Conservation (phyloP, 2,329 filamentous ascomycete genomes). For the Pseudocercospora pini-densiflorae region DNA sequence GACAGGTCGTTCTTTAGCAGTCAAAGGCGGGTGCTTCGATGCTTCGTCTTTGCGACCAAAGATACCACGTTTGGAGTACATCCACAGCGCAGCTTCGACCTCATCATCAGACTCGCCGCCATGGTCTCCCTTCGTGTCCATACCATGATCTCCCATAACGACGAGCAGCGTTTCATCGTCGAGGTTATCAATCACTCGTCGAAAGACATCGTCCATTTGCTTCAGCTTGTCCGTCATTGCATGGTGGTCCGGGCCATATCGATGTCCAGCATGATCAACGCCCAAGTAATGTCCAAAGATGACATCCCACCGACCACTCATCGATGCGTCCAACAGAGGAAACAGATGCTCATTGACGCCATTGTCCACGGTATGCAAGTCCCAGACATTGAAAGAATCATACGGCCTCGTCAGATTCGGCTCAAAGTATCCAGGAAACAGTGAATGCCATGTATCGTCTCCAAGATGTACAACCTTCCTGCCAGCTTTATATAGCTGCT, state of each 20-base stretch:
- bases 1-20: slow-evolving; percentile 76
- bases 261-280: slow-evolving; percentile 95
- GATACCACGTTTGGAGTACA: slow-evolving; percentile 87
- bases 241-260: slow-evolving; percentile 89
- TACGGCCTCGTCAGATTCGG: slow-evolving; percentile 83
- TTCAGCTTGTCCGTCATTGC: slow-evolving; percentile 89
- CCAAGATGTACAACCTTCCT: slow-evolving; percentile 89
- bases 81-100: slow-evolving; percentile 92
- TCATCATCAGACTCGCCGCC: slow-evolving; percentile 98
- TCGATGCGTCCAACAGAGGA: slow-evolving; percentile 72
- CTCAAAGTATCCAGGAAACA: slow-evolving; percentile 95
- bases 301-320: slow-evolving; percentile 82
- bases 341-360: slow-evolving; percentile 91
- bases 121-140: slow-evolving; percentile 97
- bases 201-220: slow-evolving; percentile 86
- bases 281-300: slow-evolving; percentile 92
- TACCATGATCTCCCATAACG: slow-evolving; percentile 99
- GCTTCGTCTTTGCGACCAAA: slow-evolving; percentile 78
- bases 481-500: slow-evolving; percentile 65
- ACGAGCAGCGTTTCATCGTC: slow-evolving; percentile 88
- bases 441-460: slow-evolving; percentile 95
- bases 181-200: slow-evolving; percentile 69
- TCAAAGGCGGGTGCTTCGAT: slow-evolving; percentile 62
- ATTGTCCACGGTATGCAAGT: slow-evolving; percentile 94
- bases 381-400: slow-evolving; percentile 98